phyloP scores from a whole-genome alignment of 2,329 filamentous ascomycete genomes.

The Fusarium falciforme region DNA sequence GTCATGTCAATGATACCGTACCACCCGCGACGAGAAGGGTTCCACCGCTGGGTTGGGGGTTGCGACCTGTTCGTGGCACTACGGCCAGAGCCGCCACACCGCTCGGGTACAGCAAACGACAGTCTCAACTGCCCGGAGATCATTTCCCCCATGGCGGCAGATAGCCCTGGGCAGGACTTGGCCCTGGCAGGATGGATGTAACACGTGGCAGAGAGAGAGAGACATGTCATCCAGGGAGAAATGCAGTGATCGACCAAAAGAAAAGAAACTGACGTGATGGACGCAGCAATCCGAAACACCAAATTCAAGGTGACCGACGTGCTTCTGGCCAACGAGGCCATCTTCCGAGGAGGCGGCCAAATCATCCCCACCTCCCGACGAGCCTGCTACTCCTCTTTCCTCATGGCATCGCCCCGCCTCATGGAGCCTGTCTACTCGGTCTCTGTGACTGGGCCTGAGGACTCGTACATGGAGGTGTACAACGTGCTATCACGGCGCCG shows the following conservation, averaged over 20 bases:
- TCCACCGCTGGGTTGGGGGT: conserved; percentile 23
- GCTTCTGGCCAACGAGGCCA: conserved; percentile 86
- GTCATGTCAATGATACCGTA: conserved; percentile 35
- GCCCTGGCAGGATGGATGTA: conserved; percentile 19
- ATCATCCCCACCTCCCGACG: conserved; percentile 95
- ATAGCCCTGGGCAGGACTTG: conserved; percentile 12
- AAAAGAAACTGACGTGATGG: conserved; percentile 41
- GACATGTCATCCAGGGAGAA: neutral
- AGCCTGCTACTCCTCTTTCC: conserved; percentile 94
- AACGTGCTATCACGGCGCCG: conserved; percentile 89
- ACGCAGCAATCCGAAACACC: conserved; percentile 89
- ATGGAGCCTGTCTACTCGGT: conserved; percentile 98
- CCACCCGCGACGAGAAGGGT: conserved; percentile 18
- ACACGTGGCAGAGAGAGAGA: conserved; percentile 9
- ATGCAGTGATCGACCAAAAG: conserved; percentile 11
- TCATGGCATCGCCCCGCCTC: conserved; percentile 94
- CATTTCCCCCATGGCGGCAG: conserved; percentile 30
- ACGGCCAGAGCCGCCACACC: conserved; percentile 35
- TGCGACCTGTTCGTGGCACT: conserved; percentile 6
- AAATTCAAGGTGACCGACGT: conserved; percentile 98
- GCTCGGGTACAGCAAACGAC: conserved; percentile 17
- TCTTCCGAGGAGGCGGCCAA: conserved; percentile 94
- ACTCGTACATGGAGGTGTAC: conserved; percentile 89
- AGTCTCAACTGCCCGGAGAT: conserved; percentile 30
- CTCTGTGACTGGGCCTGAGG: conserved; percentile 91